These are phyloP conservation scores for Trichophyton equinum DNA, from an alignment of 2,329 filamentous ascomycete species.

Conservation along the genomic window DNA sequence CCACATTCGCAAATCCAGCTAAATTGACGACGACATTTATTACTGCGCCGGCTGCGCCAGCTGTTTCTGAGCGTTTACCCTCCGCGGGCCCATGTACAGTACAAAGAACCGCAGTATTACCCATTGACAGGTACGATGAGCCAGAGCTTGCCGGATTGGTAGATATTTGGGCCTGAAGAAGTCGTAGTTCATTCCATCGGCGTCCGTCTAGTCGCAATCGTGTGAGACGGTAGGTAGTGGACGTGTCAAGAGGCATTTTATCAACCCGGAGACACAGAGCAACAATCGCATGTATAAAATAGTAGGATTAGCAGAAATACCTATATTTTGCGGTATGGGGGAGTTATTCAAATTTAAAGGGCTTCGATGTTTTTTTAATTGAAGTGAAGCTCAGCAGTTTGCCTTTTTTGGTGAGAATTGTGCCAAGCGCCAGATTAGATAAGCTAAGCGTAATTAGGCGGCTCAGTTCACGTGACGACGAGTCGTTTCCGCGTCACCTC, in stretches of 20 bases:
- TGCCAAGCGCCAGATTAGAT: background rate
- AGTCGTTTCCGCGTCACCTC: background rate
- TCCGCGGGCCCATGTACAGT: conserved; percentile 79
- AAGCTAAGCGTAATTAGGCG: background rate
- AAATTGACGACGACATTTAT: conserved; percentile 73
- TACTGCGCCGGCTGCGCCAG: conserved; percentile 44
- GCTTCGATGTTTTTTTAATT: background rate
- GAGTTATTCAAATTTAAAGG: background rate
- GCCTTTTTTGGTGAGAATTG: background rate
- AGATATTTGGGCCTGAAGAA: conserved; percentile 75
- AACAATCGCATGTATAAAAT: background rate
- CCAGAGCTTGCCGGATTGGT: conserved; percentile 89
- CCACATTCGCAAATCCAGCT: conserved; percentile 77
- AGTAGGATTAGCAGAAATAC: background rate
- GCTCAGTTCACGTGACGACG: background rate
- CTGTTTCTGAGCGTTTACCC: conserved; percentile 39
- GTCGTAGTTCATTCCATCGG: conserved; percentile 92
- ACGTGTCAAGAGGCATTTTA: conserved; percentile 85
- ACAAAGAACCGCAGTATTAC: conserved; percentile 94
- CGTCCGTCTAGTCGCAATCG: conserved; percentile 72
- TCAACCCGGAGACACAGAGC: background rate
- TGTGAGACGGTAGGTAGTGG: conserved; percentile 76
- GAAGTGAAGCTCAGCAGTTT: conserved; percentile 4
- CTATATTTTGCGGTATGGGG: background rate
- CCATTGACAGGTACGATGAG: conserved; percentile 88